Percentiles rank a stretch among this genome's conserved stretches.
These are phyloP conservation scores for Irpex sp. DNA, from an alignment of 1,284 basidiomycete genomes.

Conservation along the genomic window DNA sequence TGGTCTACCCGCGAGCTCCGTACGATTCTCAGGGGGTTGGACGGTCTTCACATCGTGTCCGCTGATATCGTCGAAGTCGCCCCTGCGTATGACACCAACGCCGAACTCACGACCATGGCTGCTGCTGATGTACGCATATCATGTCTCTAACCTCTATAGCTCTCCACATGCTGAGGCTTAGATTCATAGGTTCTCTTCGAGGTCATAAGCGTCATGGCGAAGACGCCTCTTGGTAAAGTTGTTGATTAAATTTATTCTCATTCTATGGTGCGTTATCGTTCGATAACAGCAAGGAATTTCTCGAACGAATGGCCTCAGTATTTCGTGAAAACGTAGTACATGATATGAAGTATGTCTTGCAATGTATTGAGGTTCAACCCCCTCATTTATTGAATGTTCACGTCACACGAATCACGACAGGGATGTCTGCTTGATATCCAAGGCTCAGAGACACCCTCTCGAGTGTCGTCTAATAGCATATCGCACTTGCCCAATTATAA, in stretches of 20 bases:
- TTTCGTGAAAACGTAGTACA: too few relatives aligned
- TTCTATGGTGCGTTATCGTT: neutral
- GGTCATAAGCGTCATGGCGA: conserved; percentile 74
- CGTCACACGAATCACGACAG: too few relatives aligned
- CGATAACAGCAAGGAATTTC: neutral
- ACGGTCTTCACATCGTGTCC: conserved; percentile 69
- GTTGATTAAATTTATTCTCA: conserved; percentile 2
- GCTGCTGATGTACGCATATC: conserved; percentile 64
- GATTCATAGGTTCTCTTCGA: conserved; percentile 59
- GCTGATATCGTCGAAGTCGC: conserved; percentile 83
- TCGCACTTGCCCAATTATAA: too few relatives aligned
- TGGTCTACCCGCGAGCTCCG: conserved; percentile 77
- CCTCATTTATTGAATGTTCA: too few relatives aligned
- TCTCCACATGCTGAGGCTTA: conserved; percentile 2
- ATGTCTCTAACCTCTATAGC: neutral
- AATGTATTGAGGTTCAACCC: too few relatives aligned
- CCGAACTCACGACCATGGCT: conserved; percentile 75
- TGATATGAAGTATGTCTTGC: too few relatives aligned
- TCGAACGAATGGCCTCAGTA: too few relatives aligned
- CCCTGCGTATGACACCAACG: conserved; percentile 78
- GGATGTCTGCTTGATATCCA: too few relatives aligned
- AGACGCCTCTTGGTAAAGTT: conserved; percentile 68
- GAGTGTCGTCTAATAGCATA: too few relatives aligned
- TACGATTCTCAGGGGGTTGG: conserved; percentile 69
- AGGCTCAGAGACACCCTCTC: too few relatives aligned